Evolutionary conservation across 2,329 filamentous ascomycete species (phyloP), one percentile per base, ranked within the genome.

Genomic region (Sordariomycetes sp.): DNA sequence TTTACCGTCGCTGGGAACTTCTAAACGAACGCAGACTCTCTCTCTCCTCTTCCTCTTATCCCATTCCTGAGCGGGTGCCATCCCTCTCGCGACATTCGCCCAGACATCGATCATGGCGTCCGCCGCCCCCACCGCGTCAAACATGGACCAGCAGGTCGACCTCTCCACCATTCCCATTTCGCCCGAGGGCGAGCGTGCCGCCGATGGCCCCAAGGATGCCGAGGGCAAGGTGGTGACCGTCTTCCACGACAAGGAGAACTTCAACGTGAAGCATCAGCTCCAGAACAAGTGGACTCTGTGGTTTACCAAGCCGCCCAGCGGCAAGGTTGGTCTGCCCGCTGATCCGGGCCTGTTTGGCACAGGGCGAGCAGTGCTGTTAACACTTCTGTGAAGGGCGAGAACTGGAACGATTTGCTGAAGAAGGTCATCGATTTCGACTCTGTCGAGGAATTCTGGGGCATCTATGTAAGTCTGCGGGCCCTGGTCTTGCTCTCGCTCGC

Each of bases 361-460:
- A 22, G 2, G 8, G 11, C 18, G 12, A 22, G 25, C 12, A 48
- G 37, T 46, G 58, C 35, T 57, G 61, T 63, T 70, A 61, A 71
- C 59, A 58, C 53, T 37, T 14, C 20, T 40, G 8, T 43, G 10
- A 51, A 96, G 90, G 91, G 90, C 64, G 91, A 97, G 74, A 97
- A 97, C 81, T 99, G 95, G 94, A 95, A 95, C 65, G 94, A 99
- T 71, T 79, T 97, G 62, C 78, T 99, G 62, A 99, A 99, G 79
- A 91, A 99, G 74, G 93, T 99, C 66, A 97, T 99, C 69, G 97
- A 90, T 59, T 97, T 99, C 69, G 90, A 96, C 77, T 96, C 92
- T 2, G 94, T 99, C 28, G 94, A 99, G 77, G 95, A 99, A 74
- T 99, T 99, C 76, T 99, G 94, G 94, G 94, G 94, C 60, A 90